phyloP scores from a whole-genome alignment of 2,329 filamentous ascomycete genomes.

The Exophiala mesophila region DNA sequence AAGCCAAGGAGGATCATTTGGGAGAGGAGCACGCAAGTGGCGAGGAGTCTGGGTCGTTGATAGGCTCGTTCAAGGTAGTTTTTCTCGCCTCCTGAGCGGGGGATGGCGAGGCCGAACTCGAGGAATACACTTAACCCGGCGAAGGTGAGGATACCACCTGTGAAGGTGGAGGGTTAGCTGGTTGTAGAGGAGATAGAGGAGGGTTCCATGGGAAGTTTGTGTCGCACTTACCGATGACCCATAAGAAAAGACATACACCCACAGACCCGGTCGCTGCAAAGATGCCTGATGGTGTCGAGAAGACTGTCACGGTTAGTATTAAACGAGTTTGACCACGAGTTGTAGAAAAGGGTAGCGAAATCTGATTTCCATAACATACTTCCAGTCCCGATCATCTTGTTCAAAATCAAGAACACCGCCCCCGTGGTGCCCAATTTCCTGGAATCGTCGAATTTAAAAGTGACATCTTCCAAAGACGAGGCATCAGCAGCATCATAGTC shows the following conservation, averaged over 20 bases:
- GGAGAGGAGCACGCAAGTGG: slow-evolving; percentile 50
- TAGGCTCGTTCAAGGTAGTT: slow-evolving; percentile 53
- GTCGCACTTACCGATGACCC: slow-evolving; percentile 43
- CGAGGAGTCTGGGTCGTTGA: slow-evolving; percentile 47
- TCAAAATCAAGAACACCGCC: slow-evolving; percentile 32
- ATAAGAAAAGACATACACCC: slow-evolving; percentile 50
- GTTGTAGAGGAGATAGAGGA: too few species aligned
- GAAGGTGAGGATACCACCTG: slow-evolving; percentile 37
- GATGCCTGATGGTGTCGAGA: slow-evolving; percentile 53
- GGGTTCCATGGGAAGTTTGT: too few species aligned
- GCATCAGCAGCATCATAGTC: neutral
- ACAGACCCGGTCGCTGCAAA: slow-evolving; percentile 52
- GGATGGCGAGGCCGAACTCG: slow-evolving; percentile 44
- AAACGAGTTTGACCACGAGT: too few species aligned
- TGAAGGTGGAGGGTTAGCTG: too few species aligned
- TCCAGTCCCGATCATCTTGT: slow-evolving; percentile 35
- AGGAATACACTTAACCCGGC: slow-evolving; percentile 45
- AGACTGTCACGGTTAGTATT: slow-evolving; percentile 31
- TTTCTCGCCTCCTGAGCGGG: slow-evolving; percentile 47
- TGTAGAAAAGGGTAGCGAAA: too few species aligned
- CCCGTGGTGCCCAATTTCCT: neutral
- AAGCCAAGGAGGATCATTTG: slow-evolving; percentile 49
- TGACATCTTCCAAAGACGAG: neutral
- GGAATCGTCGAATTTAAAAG: slow-evolving; percentile 1
- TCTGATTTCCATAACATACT: neutral